Conservation (phyloP, 106 monocot species). For the Dendrobium nobile region DNA sequence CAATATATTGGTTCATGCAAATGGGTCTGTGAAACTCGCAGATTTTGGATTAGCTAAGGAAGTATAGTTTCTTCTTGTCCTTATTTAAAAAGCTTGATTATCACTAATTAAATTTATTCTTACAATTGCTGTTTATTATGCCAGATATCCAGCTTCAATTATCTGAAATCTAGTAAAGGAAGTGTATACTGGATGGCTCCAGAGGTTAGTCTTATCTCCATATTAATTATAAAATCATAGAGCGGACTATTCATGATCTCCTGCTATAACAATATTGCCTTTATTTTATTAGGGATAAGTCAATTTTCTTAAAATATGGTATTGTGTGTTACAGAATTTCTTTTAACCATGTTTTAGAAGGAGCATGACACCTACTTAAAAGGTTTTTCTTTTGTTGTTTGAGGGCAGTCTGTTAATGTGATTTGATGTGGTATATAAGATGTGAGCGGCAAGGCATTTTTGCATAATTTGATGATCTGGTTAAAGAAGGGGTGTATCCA, state of each 20-base stretch:
- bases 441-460: too few relatives aligned
- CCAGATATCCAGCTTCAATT: conserved; percentile 58
- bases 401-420: too few relatives aligned
- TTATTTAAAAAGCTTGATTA: background rate
- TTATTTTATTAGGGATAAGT: too few relatives aligned
- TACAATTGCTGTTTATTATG: conserved; percentile 8
- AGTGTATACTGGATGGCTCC: conserved; percentile 99
- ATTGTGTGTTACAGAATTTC: too few relatives aligned
- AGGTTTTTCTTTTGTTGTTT: too few relatives aligned
- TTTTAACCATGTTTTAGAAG: too few relatives aligned
- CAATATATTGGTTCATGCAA: conserved; percentile 92
- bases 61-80: conserved; percentile 30
- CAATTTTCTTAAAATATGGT: too few relatives aligned
- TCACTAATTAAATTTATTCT: background rate
- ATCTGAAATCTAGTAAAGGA: conserved; percentile 93
- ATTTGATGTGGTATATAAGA: too few relatives aligned
- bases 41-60: conserved; percentile 98
- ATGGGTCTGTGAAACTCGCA: conserved; percentile 88
- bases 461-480: too few relatives aligned
- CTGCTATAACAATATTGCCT: background rate
- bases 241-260: background rate
- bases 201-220: conserved; percentile 47
- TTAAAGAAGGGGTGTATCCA: too few relatives aligned
- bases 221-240: background rate
- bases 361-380: too few relatives aligned